phyloP scores from a whole-genome alignment of 129 eudicot genomes.

The Flaveria trinervia region DNA sequence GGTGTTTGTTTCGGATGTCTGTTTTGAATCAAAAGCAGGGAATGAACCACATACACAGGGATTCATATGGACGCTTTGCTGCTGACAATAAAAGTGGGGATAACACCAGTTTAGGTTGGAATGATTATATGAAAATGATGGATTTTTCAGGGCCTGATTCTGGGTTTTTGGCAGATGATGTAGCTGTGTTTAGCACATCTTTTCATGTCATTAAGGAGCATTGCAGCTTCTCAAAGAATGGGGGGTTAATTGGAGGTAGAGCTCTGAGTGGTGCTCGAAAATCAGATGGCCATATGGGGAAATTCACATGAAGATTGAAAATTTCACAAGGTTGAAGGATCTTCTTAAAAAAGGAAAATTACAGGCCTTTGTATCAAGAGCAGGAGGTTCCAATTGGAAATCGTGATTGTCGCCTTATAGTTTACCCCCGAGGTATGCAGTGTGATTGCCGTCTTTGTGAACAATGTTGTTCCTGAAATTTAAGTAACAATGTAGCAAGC shows the following conservation, averaged over 20 bases:
- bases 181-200: slow-evolving; percentile 89
- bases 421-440: slow-evolving; percentile 92
- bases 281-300: slow-evolving; percentile 89
- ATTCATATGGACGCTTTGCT: slow-evolving; percentile 96
- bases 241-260: slow-evolving; percentile 65
- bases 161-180: slow-evolving; percentile 88
- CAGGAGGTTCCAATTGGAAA: slow-evolving; percentile 97
- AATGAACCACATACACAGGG: slow-evolving; percentile 81
- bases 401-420: slow-evolving; percentile 95
- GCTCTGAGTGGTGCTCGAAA: slow-evolving; percentile 60
- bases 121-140: slow-evolving; percentile 92
- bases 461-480: slow-evolving; percentile 7
- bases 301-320: slow-evolving; percentile 91
- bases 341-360: slow-evolving; percentile 92
- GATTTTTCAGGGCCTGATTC: slow-evolving; percentile 67
- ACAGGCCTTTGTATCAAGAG: slow-evolving; percentile 99
- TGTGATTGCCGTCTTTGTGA: slow-evolving; percentile 16
- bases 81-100: slow-evolving; percentile 95
- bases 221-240: slow-evolving; percentile 66
- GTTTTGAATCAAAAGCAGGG: slow-evolving; percentile 93
- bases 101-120: slow-evolving; percentile 98
- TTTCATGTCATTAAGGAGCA: slow-evolving; percentile 94
- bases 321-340: slow-evolving; percentile 90
- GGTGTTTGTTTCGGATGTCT: slow-evolving; percentile 98
- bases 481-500: slow-evolving; percentile 11